These are phyloP conservation scores for Moringa oleifera DNA, from an alignment of 345 rosid species.

Conservation along the genomic window DNA sequence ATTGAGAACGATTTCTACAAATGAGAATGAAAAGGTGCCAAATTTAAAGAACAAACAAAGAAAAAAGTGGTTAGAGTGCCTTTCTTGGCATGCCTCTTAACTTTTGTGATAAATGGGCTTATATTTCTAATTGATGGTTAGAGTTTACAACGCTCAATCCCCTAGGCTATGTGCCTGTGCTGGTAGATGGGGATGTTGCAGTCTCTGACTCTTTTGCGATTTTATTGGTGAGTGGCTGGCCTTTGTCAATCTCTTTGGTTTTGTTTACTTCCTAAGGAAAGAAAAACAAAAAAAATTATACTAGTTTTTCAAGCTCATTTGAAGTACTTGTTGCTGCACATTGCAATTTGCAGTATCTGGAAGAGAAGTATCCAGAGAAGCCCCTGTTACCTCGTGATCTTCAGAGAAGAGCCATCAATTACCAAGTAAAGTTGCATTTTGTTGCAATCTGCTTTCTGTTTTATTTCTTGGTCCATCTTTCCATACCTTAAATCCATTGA, in stretches of 20 bases:
- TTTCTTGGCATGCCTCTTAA: background rate
- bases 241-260: background rate
- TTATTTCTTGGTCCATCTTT: too few species aligned
- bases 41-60: too few species aligned
- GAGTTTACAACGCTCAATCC: conserved; percentile 73
- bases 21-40: too few species aligned
- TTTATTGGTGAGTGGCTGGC: conserved; percentile 20
- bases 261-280: background rate
- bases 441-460: background rate
- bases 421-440: conserved; percentile 39
- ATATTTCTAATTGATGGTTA: conserved; percentile 17
- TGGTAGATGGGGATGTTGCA: conserved; percentile 66
- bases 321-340: background rate
- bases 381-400: conserved; percentile 64
- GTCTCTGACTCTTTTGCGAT: conserved; percentile 79
- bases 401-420: conserved; percentile 53
- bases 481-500: too few species aligned
- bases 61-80: background rate
- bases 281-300: background rate
- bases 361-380: conserved; percentile 73
- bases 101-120: background rate
- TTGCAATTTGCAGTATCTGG: conserved; percentile 49
- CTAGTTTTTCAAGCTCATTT: background rate
- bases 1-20: too few species aligned
- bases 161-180: conserved; percentile 68